phyloP scores from a whole-genome alignment of 2,329 filamentous ascomycete species.

The Sporothrix pallida region DNA sequence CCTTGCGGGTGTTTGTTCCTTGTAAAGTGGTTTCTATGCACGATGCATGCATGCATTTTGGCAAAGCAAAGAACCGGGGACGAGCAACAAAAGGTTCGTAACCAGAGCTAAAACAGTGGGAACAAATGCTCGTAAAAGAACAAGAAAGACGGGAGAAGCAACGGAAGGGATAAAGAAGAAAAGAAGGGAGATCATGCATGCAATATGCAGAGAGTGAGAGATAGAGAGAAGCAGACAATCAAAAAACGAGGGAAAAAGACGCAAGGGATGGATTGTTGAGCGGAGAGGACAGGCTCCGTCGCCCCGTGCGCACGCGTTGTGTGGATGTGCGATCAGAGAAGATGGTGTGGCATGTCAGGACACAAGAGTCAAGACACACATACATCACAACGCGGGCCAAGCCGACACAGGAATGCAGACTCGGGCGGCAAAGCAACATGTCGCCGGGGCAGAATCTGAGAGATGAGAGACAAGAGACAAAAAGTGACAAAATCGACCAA shows the following conservation, averaged over 20 bases:
- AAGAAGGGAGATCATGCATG: not conserved
- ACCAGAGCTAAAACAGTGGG: conserved; percentile 10
- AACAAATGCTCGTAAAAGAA: not conserved
- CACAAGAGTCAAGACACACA: not conserved
- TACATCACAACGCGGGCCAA: not conserved
- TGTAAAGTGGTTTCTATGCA: not conserved
- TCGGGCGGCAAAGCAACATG: conserved; percentile 23
- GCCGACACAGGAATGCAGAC: conserved; percentile 13
- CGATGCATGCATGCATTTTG: conserved; percentile 7
- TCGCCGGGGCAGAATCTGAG: not conserved
- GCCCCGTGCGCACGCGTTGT: conserved; percentile 5
- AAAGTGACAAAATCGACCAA: not conserved
- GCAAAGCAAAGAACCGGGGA: conserved; percentile 9
- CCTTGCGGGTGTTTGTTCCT: not conserved
- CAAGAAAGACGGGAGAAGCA: not conserved
- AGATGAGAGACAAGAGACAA: not conserved
- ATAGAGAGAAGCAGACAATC: not conserved
- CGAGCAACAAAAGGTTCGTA: not conserved
- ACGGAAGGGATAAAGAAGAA: conserved; percentile 8
- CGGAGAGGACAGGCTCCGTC: not conserved
- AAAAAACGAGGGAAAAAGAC: conserved; percentile 6
- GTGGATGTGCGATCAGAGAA: not conserved
- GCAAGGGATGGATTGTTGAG: not conserved
- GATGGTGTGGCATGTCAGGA: not conserved
- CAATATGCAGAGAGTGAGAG: not conserved